These are phyloP conservation scores for Amanita rubescens DNA, from an alignment of 768 basidiomycete species.

Conservation along the genomic window DNA sequence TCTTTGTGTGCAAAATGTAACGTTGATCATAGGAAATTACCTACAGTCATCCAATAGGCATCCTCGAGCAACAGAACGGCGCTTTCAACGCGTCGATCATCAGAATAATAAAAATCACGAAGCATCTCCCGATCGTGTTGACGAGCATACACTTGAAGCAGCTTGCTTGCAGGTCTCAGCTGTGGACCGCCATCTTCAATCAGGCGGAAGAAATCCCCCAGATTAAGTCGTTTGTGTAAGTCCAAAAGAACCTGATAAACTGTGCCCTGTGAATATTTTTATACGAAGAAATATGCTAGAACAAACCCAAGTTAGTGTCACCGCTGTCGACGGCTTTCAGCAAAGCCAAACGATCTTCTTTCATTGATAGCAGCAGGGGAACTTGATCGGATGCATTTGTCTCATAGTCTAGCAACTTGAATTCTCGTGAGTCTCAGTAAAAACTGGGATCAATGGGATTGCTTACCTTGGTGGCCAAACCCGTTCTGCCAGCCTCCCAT, in stretches of 20 bases:
- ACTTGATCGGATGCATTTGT: conserved; percentile 86
- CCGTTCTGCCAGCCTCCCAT: conserved; percentile 79
- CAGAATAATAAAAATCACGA: conserved; percentile 95
- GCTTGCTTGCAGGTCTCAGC: conserved; percentile 64
- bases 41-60: conserved; percentile 56
- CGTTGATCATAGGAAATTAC: conserved; percentile 6
- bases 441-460: too few relatives aligned
- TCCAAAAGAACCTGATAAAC: conserved; percentile 93
- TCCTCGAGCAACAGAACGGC: conserved; percentile 87
- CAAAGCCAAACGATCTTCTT: conserved; percentile 84
- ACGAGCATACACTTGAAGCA: conserved; percentile 85
- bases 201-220: conserved; percentile 91
- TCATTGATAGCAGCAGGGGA: conserved; percentile 88
- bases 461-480: conserved; percentile 76
- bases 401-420: conserved; percentile 86
- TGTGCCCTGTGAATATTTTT: conserved; percentile 21
- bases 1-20: not conserved
- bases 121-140: conserved; percentile 90
- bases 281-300: not conserved
- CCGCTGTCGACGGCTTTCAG: conserved; percentile 90
- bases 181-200: conserved; percentile 83
- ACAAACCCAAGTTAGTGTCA: conserved; percentile 86
- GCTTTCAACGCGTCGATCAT: conserved; percentile 90
- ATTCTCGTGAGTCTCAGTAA: not conserved
- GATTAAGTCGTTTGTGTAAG: conserved; percentile 70